Evolutionary conservation across 1,139 yeast genomes (phyloP), one percentile per base, ranked within the genome.

Genomic region (Candida tetrigidarum): DNA sequence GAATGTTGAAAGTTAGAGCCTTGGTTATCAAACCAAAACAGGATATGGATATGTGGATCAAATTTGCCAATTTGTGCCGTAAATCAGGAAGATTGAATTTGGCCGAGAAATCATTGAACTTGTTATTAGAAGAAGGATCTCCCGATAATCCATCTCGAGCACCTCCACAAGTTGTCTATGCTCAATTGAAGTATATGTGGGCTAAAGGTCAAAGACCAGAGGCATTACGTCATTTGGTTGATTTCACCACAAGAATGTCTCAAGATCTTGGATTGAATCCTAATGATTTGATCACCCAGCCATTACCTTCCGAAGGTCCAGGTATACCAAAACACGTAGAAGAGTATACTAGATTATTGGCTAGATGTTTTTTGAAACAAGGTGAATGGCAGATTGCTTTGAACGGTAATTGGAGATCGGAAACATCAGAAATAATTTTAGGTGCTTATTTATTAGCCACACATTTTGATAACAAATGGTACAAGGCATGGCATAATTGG

Each of bases 401-500:
- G 54, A 84, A 85, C 49, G 79, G 76, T 43, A 81, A 81, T 49
- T 92, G 97, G 96, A 79, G 91, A 58, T 78, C 83, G 15, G 96
- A 87, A 52, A 83, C 91, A 0, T 81, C 88, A 3, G 89, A 86
- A 39, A 79, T 81, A 5, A 90, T 95, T 51, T 71, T 95, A 50
- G 97, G 97, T 10, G 92, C 98, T 0, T 95, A 90, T 62, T 71
- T 92, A 47, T 74, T 93, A 53, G 98, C 99, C 0, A 93, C 99
- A 0, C 97, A 92, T 62, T 93, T 93, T 63, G 98, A 93, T 61
- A 77, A 80, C 39, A 80, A 81, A 36, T 95, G 99, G 97, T 95
- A 95, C 61, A 93, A 95, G 59, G 99, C 99, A 18, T 95, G 99
- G 99, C 99, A 95, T 60, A 92, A 91, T 60, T 95, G 99, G 99